Evolutionary conservation across 305 asterid genomes (phyloP).

Genomic region (Fraxinus sp.): DNA sequence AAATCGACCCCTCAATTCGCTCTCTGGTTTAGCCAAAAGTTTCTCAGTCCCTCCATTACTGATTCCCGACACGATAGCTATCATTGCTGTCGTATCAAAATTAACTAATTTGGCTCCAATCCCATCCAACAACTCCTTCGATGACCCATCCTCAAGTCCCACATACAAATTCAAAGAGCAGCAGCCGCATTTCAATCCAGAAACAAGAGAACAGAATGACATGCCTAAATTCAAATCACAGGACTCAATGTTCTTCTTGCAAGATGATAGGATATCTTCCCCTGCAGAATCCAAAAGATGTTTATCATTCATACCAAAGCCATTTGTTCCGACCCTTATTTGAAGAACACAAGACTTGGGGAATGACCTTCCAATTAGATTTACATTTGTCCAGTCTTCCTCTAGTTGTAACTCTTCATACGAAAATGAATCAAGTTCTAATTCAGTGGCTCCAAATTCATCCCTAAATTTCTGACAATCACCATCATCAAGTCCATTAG

Average conservation of each 20-base stretch:
- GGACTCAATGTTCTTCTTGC: conserved; percentile 29
- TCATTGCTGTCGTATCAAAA: conserved; percentile 84
- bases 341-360: conserved; percentile 50
- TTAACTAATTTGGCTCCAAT: conserved; percentile 54
- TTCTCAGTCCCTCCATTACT: conserved; percentile 61
- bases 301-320: conserved; percentile 20
- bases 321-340: conserved; percentile 40
- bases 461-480: conserved; percentile 40
- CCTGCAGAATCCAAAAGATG: conserved; percentile 14
- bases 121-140: conserved; percentile 21
- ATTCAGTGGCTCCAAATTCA: conserved; percentile 50
- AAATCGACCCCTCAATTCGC: conserved; percentile 63
- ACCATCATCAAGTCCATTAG: conserved; percentile 53
- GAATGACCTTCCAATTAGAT: conserved; percentile 47
- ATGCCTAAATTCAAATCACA: conserved; percentile 37
- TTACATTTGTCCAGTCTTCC: conserved; percentile 62
- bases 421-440: conserved; percentile 36
- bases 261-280: conserved; percentile 21
- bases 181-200: conserved; percentile 57
- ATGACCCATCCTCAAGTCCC: conserved; percentile 29
- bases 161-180: conserved; percentile 33
- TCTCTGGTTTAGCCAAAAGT: conserved; percentile 63
- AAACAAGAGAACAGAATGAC: conserved; percentile 52
- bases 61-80: conserved; percentile 84
- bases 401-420: conserved; percentile 52